Evolutionary conservation across 2,329 filamentous ascomycete species (phyloP), one percentile per base, ranked within the genome.

Genomic region (Botrytis aclada): DNA sequence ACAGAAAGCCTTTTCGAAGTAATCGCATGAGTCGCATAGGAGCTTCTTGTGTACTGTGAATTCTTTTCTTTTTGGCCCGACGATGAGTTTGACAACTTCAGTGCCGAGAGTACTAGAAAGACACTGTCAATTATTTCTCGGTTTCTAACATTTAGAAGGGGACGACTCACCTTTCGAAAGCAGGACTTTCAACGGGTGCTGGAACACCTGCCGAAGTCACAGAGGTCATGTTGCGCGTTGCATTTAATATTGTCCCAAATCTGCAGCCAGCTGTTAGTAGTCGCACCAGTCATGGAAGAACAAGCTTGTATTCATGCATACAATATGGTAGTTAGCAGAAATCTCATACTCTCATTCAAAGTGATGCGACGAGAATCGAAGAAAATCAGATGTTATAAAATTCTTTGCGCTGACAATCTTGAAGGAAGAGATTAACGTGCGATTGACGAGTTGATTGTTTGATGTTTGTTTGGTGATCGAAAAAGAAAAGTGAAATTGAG

Each of bases 1-100:
- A 7, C 32, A 10, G 1, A 72, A 72, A 1, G 70, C 62, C 7
- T 22, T 32, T 18, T 1, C 6, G 4, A 65, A 72, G n/a, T 56
- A 69, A 34, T 56, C 47, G 39, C n/a, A 66, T 16, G 47, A 32
- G 2, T 70, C 47, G 12, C 47, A 72, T 25, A 66, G 34, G 22
- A 72, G 47, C 20, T 66, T 65, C 54, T 72, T 66, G 62, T 72
- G 70, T 1, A 60, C 61, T 12, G 47, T 2, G 5, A 66, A 66
- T 2, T 45, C 29, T 22, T 47, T 72, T 12, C 32, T 20, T 2
- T 47, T 66, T 0, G 63, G 43, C 3, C 47, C 39, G 1, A 66
- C 29, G 1, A 72, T 34, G 41, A 72, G 20, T 18, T 0, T 47
- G 6, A 72, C 61, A 0, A 56, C 1, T 45, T 66, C 61, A 1